Evolutionary conservation across 495 filamentous ascomycete species (phyloP).

Genomic region (Talaromyces stipitatus): DNA sequence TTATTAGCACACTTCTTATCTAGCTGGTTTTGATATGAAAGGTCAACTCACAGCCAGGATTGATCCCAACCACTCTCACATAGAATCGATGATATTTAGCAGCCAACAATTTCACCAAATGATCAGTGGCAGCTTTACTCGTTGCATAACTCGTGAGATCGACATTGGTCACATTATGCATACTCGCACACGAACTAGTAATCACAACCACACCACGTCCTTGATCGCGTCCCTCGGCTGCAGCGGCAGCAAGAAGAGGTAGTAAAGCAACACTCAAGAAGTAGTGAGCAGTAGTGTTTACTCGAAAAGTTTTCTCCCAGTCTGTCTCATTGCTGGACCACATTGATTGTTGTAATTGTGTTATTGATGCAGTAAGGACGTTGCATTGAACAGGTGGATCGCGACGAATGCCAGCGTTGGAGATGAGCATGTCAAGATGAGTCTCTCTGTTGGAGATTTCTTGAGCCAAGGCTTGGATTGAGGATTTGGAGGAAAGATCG

Average conservation of each 20-base stretch:
- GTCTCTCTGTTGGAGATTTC: slow-evolving; percentile 17
- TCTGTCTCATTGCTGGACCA: slow-evolving; percentile 30
- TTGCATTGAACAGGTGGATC: slow-evolving; percentile 32
- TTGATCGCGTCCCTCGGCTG: slow-evolving; percentile 19
- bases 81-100: slow-evolving; percentile 35
- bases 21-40: not conserved
- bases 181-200: slow-evolving; percentile 37
- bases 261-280: slow-evolving; percentile 34
- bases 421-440: slow-evolving; percentile 34
- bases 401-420: slow-evolving; percentile 37
- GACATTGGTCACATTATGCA: slow-evolving; percentile 41
- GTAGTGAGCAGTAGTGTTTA: slow-evolving; percentile 39
- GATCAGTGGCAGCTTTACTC: slow-evolving; percentile 39
- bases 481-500: slow-evolving; percentile 29
- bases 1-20: not conserved
- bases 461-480: slow-evolving; percentile 18
- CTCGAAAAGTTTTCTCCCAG: slow-evolving; percentile 31
- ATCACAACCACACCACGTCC: slow-evolving; percentile 35
- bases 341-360: slow-evolving; percentile 33
- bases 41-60: slow-evolving; percentile 34
- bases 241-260: slow-evolving; percentile 26
- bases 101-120: slow-evolving; percentile 33
- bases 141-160: slow-evolving; percentile 38
- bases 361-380: slow-evolving; percentile 25
- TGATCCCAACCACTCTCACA: slow-evolving; percentile 35